Conservation (phyloP, 257 asterid species). For the Prunella vulgaris region DNA sequence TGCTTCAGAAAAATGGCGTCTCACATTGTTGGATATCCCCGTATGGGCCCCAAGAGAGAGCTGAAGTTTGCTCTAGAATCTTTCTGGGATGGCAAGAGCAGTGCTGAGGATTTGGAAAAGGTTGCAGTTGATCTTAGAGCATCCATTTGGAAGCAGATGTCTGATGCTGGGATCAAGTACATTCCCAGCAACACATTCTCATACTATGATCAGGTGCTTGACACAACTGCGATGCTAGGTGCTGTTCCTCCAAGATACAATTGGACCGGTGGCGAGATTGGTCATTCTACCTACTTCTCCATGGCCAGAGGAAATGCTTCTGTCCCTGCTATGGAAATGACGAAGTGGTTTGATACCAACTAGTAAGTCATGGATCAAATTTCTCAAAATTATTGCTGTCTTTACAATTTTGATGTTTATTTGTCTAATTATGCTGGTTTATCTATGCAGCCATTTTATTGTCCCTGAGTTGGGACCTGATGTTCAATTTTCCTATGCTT, state of each 20-base stretch:
- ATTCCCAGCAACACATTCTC: slow-evolving; percentile 88
- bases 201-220: slow-evolving; percentile 79
- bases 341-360: slow-evolving; percentile 93
- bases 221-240: slow-evolving; percentile 76
- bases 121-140: slow-evolving; percentile 57
- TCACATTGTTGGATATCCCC: slow-evolving; percentile 80
- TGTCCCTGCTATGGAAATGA: slow-evolving; percentile 94
- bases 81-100: slow-evolving; percentile 75
- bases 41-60: slow-evolving; percentile 57
- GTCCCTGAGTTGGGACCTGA: slow-evolving; percentile 83
- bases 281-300: slow-evolving; percentile 61
- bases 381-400: not conserved
- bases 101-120: slow-evolving; percentile 62
- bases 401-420: not conserved
- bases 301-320: slow-evolving; percentile 93
- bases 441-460: slow-evolving; percentile 62
- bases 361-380: slow-evolving; percentile 45
- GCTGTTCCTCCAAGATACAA: slow-evolving; percentile 78
- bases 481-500: slow-evolving; percentile 58
- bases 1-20: slow-evolving; percentile 63
- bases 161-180: slow-evolving; percentile 72
- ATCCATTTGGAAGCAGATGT: slow-evolving; percentile 78
- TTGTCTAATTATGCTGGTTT: not conserved
- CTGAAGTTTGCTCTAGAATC: slow-evolving; percentile 81
- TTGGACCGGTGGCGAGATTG: slow-evolving; percentile 75